A percentile compares a stretch with the other conserved stretches of the same genome.
Evolutionary conservation across 768 basidiomycete species (phyloP).

Genomic region (Lactarius tabidus): DNA sequence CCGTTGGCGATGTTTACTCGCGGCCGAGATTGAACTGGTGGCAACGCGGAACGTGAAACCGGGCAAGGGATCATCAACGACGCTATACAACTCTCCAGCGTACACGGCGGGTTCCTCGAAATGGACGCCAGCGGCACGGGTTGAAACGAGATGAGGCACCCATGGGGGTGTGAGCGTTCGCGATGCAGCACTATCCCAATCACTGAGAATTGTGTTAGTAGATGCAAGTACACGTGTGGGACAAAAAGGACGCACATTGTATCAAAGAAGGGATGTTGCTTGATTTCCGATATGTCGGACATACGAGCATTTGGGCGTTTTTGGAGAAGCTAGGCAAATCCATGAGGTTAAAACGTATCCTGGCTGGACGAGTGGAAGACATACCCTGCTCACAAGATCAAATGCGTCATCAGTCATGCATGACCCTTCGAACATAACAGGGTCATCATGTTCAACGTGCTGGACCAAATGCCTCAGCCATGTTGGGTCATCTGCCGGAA

Average conservation of each 20-base stretch:
- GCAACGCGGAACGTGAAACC: slow-evolving; percentile 3
- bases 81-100: slow-evolving; percentile 2
- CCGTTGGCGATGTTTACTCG: slow-evolving; percentile 12
- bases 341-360: background rate
- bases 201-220: background rate
- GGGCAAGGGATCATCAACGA: slow-evolving; percentile 6
- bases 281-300: slow-evolving; percentile 5
- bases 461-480: slow-evolving; percentile 7
- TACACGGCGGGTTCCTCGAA: background rate
- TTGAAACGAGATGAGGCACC: slow-evolving; percentile 11
- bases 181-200: slow-evolving; percentile 12
- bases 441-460: slow-evolving; percentile 11
- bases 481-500: slow-evolving; percentile 1
- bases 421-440: background rate
- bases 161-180: slow-evolving; percentile 17
- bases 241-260: background rate
- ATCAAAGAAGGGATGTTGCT: slow-evolving; percentile 11
- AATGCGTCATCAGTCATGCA: slow-evolving; percentile 15
- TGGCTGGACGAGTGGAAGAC: background rate
- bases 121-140: background rate
- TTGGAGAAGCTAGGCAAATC: background rate
- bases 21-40: background rate
- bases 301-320: slow-evolving; percentile 6
- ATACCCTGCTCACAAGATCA: slow-evolving; percentile 12
- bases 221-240: background rate